Conservation (phyloP, 2,329 filamentous ascomycete genomes). For the Thielaviopsis cerberus region DNA sequence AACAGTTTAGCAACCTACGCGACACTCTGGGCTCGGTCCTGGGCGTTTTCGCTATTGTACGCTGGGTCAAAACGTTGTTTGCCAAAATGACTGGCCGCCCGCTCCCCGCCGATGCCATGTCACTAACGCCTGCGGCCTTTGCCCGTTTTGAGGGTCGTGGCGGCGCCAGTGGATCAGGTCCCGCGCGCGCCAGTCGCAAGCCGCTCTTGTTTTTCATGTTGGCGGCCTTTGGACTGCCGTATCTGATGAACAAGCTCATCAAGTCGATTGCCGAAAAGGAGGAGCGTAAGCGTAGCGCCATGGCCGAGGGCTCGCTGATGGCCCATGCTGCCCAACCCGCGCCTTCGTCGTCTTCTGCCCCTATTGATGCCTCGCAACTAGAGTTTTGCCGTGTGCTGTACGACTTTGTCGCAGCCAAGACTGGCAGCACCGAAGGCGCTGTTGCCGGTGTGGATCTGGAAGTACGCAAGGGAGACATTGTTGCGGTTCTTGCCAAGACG, state of each 20-base stretch:
- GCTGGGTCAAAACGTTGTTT: conserved; percentile 81
- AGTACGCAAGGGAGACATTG: conserved; percentile 86
- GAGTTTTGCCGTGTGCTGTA: conserved; percentile 92
- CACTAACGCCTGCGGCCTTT: conserved; percentile 80
- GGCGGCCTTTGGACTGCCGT: conserved; percentile 86
- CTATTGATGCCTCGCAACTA: conserved; percentile 72
- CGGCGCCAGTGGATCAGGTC: conserved; percentile 39
- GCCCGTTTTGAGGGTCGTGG: conserved; percentile 66
- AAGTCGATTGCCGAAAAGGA: conserved; percentile 65
- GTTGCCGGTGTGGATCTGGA: conserved; percentile 65
- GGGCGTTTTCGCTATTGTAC: conserved; percentile 86
- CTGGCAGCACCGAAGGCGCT: conserved; percentile 24
- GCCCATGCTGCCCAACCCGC: conserved; percentile 28
- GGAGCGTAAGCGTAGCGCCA: conserved; percentile 38
- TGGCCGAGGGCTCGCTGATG: conserved; percentile 20
- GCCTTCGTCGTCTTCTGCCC: conserved; percentile 17
- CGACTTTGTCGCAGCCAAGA: conserved; percentile 72
- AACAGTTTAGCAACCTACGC: conserved; percentile 84
- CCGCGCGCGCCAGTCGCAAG: conserved; percentile 68
- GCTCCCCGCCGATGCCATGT: conserved; percentile 66
- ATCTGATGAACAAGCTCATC: conserved; percentile 93
- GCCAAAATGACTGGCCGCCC: conserved; percentile 87
- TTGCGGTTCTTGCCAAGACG: conserved; percentile 80
- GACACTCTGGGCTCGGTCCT: conserved; percentile 85
- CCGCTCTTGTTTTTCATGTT: conserved; percentile 90